A percentile compares a stretch with the other conserved stretches of the same genome.
These are phyloP conservation scores for Hymenoscyphus salicellus DNA, from an alignment of 2,329 filamentous ascomycete species.

Conservation along the genomic window DNA sequence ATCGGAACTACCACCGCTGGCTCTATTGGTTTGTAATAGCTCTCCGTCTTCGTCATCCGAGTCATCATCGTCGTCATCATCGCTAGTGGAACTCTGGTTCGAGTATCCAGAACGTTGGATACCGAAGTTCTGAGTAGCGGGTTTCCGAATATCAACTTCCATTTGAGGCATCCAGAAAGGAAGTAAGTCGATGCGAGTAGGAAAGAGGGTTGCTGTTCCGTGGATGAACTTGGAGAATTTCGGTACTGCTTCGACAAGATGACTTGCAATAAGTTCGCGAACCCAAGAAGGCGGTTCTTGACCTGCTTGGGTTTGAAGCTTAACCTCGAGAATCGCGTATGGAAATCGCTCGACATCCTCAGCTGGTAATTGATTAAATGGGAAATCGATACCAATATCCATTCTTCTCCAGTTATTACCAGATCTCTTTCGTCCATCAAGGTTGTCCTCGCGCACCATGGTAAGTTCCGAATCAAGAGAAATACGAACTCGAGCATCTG, in stretches of 20 bases:
- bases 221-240: constrained; percentile 99
- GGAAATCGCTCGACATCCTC: constrained; percentile 89
- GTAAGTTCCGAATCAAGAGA: constrained; percentile 94
- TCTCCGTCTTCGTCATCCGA: constrained; percentile 55
- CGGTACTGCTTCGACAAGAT: constrained; percentile 96
- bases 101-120: constrained; percentile 78
- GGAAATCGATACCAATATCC: constrained; percentile 96
- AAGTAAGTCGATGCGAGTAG: constrained; percentile 79
- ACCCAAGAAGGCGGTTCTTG: constrained; percentile 97
- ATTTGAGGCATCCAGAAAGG: constrained; percentile 99
- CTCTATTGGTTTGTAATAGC: constrained; percentile 14
- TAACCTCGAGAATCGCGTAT: constrained; percentile 94
- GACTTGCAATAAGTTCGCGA: constrained; percentile 84
- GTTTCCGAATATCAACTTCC: constrained; percentile 95
- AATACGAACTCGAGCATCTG: constrained; percentile 92
- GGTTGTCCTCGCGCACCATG: constrained; percentile 92
- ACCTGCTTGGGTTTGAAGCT: constrained; percentile 92
- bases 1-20: constrained; percentile 20
- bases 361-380: constrained; percentile 82
- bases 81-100: constrained; percentile 72
- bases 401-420: constrained; percentile 94
- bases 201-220: constrained; percentile 83
- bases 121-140: constrained; percentile 81
- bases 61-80: constrained; percentile 68
- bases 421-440: constrained; percentile 71